Evolutionary conservation across 2,329 filamentous ascomycete genomes (phyloP).

Genomic region (Akanthomyces dipterigenus): DNA sequence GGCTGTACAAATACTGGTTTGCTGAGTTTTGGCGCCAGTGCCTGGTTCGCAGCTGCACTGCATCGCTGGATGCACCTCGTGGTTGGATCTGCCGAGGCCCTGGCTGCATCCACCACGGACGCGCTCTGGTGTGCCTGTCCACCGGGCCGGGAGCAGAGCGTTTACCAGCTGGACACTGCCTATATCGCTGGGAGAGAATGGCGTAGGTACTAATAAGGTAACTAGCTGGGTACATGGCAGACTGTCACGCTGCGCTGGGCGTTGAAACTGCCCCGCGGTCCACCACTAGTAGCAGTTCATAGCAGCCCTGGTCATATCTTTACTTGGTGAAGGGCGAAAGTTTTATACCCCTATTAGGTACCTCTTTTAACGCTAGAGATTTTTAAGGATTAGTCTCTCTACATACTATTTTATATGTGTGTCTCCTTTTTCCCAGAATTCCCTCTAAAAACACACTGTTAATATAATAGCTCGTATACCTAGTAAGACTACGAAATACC

Average conservation of each 20-base stretch:
- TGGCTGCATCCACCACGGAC: neutral
- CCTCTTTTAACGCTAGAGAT: too few relatives aligned
- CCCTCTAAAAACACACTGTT: neutral
- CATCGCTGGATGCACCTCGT: neutral
- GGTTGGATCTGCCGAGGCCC: neutral
- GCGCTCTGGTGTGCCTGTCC: neutral
- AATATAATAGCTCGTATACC: neutral
- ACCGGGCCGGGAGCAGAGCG: too few relatives aligned
- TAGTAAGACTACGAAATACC: neutral
- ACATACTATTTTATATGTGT: too few relatives aligned
- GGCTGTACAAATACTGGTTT: neutral
- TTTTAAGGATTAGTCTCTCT: too few relatives aligned
- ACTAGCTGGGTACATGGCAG: too few relatives aligned
- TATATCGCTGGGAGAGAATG: too few relatives aligned
- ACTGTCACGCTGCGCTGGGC: neutral
- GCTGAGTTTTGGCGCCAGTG: too few relatives aligned
- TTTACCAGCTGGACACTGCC: neutral
- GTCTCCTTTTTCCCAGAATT: too few relatives aligned
- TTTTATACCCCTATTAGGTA: too few relatives aligned
- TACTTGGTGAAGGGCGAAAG: too few relatives aligned
- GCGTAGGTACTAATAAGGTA: too few relatives aligned
- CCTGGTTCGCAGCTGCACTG: too few relatives aligned
- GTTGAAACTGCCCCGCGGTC: neutral
- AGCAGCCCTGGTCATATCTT: neutral
- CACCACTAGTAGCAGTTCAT: neutral